These are phyloP conservation scores for Yarrowia galli DNA, from an alignment of 1,139 yeast genomes.

Conservation along the genomic window DNA sequence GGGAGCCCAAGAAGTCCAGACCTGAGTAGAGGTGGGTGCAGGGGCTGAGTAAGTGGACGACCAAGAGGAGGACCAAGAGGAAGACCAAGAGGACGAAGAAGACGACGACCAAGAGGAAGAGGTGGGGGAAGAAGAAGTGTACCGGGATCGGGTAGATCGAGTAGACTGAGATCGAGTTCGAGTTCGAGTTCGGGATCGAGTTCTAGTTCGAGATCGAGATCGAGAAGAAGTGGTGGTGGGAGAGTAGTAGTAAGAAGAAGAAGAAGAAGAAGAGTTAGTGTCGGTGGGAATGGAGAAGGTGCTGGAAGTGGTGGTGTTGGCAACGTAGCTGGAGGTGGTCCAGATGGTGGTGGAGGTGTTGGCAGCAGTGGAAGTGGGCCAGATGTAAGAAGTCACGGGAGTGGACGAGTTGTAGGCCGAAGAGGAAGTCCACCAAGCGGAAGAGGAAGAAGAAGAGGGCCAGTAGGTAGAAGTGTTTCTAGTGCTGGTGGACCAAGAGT, in stretches of 20 bases:
- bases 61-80: too few species aligned
- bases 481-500: conserved; percentile 1
- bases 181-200: not conserved
- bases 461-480: not conserved
- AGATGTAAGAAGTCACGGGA: conserved; percentile 26
- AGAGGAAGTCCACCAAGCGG: conserved; percentile 12
- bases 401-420: conserved; percentile 21
- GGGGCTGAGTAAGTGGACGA: not conserved
- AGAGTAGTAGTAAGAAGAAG: conserved; percentile 15
- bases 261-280: conserved; percentile 14
- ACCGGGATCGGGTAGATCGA: not conserved
- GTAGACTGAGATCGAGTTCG: not conserved
- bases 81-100: too few species aligned
- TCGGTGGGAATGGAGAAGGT: conserved; percentile 1
- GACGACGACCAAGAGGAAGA: not conserved
- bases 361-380: not conserved
- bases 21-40: not conserved
- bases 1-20: conserved; percentile 7
- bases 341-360: conserved; percentile 2
- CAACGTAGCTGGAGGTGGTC: not conserved
- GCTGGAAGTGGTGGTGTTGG: conserved; percentile 2
- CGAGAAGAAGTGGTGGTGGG: conserved; percentile 1
- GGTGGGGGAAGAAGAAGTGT: not conserved
- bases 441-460: conserved; percentile 1
- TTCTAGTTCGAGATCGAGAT: not conserved